These are phyloP conservation scores for Scedosporium apiospermum DNA, from an alignment of 2,329 filamentous ascomycete species.

Conservation along the genomic window DNA sequence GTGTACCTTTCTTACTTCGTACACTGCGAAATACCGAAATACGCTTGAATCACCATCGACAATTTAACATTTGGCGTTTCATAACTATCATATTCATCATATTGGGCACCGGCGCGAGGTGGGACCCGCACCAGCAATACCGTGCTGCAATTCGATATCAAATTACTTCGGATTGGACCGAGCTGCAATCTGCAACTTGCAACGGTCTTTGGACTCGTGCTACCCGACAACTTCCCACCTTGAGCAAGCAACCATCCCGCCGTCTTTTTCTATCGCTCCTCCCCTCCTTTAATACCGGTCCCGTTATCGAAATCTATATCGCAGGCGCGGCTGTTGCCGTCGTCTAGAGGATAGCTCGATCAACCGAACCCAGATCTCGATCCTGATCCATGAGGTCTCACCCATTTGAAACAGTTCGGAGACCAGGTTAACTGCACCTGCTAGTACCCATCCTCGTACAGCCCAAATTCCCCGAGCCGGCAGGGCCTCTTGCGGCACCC, in stretches of 20 bases:
- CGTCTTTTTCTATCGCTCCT: neutral
- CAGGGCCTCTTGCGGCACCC: neutral
- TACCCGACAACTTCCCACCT: neutral
- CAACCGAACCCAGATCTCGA: neutral
- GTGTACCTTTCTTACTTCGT: no score
- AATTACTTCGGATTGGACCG: neutral
- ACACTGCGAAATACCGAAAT: no score
- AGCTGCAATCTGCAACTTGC: neutral
- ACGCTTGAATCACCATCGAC: no score
- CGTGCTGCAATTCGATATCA: neutral
- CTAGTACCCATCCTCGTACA: neutral
- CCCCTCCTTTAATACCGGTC: neutral
- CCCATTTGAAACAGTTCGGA: neutral
- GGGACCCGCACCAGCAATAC: neutral
- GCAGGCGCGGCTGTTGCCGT: neutral
- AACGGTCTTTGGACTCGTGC: neutral
- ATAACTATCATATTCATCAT: neutral
- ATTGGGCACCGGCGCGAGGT: neutral
- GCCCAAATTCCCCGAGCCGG: no score
- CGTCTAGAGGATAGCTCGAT: neutral
- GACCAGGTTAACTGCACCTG: neutral
- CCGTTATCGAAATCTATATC: neutral
- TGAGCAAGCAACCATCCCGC: neutral
- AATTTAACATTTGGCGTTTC: neutral
- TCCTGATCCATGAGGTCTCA: neutral